Conservation (phyloP, 1,284 basidiomycete genomes). For the Tremellales sp. region DNA sequence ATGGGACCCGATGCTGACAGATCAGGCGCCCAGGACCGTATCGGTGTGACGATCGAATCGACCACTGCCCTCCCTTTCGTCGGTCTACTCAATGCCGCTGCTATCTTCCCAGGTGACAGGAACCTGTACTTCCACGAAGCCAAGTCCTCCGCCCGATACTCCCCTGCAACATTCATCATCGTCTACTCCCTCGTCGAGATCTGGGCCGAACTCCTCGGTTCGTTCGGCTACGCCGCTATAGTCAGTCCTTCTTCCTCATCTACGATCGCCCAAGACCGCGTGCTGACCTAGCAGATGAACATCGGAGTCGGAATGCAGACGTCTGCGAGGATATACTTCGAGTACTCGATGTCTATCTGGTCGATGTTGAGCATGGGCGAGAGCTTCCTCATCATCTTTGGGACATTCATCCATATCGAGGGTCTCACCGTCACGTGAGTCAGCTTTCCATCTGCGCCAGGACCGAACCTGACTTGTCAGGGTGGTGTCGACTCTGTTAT, state of each 20-base stretch:
- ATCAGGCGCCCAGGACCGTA: constrained; percentile 49
- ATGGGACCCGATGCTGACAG: neutral
- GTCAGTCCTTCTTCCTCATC: constrained; percentile 14
- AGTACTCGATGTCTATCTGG: constrained; percentile 49
- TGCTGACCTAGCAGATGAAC: constrained; percentile 37
- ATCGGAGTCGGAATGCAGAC: constrained; percentile 49
- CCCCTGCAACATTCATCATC: constrained; percentile 47
- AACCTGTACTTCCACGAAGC: constrained; percentile 51
- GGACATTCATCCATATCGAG: constrained; percentile 31
- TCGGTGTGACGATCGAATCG: constrained; percentile 45
- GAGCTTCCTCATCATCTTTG: constrained; percentile 38
- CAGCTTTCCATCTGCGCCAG: neutral
- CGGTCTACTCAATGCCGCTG: constrained; percentile 49
- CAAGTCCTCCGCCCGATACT: constrained; percentile 46
- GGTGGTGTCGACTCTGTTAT: constrained; percentile 45
- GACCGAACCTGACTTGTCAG: constrained; percentile 36
- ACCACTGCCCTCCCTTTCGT: constrained; percentile 41
- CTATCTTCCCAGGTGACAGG: constrained; percentile 50
- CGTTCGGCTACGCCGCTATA: constrained; percentile 30
- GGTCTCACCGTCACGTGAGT: constrained; percentile 38
- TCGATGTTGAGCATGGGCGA: constrained; percentile 48
- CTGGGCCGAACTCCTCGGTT: constrained; percentile 42
- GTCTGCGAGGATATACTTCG: constrained; percentile 48
- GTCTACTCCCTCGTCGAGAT: constrained; percentile 51
- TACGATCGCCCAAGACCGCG: neutral